Percentiles rank a stretch among this genome's conserved stretches.
Conservation (phyloP, 495 filamentous ascomycete species). For the Lineolata rhizophorae region DNA sequence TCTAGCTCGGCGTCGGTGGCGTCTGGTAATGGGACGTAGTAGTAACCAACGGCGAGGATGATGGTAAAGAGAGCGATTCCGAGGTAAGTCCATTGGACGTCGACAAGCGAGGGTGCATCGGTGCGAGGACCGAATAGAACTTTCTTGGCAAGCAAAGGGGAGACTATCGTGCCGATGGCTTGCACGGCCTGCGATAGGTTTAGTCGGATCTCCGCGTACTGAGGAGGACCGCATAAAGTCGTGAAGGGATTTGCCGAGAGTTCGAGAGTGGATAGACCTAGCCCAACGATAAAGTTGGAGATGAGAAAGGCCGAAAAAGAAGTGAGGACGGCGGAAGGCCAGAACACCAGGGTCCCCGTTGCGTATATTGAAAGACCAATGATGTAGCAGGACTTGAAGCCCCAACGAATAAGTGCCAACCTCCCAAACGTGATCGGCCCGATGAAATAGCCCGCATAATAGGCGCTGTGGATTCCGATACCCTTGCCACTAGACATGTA, state of each 20-base stretch:
- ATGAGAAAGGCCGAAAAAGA: conserved; percentile 42
- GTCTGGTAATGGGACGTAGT: conserved; percentile 44
- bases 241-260: conserved; percentile 48
- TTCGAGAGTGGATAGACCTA: conserved; percentile 41
- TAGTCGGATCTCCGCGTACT: conserved; percentile 42
- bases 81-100: conserved; percentile 54
- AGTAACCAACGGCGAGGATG: conserved; percentile 39
- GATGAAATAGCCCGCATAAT: conserved; percentile 38
- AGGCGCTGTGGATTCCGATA: conserved; percentile 38
- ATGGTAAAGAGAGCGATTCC: conserved; percentile 44
- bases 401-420: conserved; percentile 34
- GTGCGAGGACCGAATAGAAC: conserved; percentile 35
- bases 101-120: conserved; percentile 23
- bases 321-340: conserved; percentile 46
- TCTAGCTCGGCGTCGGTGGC: conserved; percentile 41
- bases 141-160: conserved; percentile 35
- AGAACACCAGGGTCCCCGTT: conserved; percentile 44
- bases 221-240: conserved; percentile 39
- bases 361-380: conserved; percentile 41
- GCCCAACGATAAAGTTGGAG: conserved; percentile 45
- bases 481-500: conserved; percentile 20
- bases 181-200: conserved; percentile 50
- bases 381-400: conserved; percentile 45
- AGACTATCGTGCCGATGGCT: conserved; percentile 38
- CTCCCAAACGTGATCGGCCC: conserved; percentile 36